Evolutionary conservation across 352 stramenopile genomes (phyloP).

Genomic region (Elongisporangium undulatum): DNA sequence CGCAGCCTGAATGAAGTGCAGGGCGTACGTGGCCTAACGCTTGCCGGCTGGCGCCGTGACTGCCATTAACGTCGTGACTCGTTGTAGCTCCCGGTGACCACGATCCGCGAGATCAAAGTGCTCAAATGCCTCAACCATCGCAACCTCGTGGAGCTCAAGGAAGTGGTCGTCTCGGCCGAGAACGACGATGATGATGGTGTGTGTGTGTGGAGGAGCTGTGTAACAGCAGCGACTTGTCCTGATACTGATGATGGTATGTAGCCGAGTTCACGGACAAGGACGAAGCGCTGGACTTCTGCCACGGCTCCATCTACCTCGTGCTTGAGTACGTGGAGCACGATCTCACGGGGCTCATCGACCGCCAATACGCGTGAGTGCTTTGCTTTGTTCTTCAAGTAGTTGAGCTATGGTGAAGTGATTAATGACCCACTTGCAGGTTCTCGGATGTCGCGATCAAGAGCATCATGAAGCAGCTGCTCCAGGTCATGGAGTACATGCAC

Average conservation of each 20-base stretch:
- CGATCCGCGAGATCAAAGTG: conserved; percentile 98
- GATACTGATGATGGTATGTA: conserved; percentile 8
- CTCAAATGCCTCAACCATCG: conserved; percentile 95
- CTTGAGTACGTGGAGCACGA: conserved; percentile 89
- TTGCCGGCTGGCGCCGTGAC: background rate
- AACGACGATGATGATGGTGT: conserved; percentile 80
- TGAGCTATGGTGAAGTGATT: background rate
- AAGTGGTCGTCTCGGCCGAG: conserved; percentile 91
- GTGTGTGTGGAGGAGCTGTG: background rate
- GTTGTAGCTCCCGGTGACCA: conserved; percentile 90
- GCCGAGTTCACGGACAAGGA: conserved; percentile 83
- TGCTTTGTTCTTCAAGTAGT: background rate
- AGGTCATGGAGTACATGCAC: conserved; percentile 88
- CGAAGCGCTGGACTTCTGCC: conserved; percentile 78
- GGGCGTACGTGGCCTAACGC: conserved; percentile 39
- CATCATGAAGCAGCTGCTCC: conserved; percentile 82
- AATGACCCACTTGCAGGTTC: conserved; percentile 38
- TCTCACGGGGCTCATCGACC: conserved; percentile 83
- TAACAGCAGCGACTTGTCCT: conserved; percentile 1
- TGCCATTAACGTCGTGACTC: conserved; percentile 1
- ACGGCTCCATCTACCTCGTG: conserved; percentile 85
- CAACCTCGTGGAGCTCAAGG: conserved; percentile 95
- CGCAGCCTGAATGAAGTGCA: conserved; percentile 88
- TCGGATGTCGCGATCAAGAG: conserved; percentile 84
- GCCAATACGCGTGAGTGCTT: conserved; percentile 69